Conservation (phyloP, 768 basidiomycete genomes). For the Termitomyces titanicus region DNA sequence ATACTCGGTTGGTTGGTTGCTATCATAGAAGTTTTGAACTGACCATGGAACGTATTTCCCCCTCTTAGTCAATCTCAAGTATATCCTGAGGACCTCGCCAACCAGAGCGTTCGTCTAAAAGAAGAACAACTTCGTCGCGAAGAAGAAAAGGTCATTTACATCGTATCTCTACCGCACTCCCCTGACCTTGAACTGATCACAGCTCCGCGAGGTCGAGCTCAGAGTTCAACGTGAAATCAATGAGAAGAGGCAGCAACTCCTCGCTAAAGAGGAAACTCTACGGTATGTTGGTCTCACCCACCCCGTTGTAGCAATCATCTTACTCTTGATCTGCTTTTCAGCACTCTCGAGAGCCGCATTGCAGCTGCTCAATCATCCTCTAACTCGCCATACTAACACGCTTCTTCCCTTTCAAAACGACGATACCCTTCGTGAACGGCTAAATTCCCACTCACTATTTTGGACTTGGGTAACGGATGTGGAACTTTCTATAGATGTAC, state of each 20-base stretch:
- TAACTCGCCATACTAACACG: constrained; percentile 8
- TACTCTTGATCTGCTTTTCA: constrained; percentile 15
- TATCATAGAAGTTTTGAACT: background rate
- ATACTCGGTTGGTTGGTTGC: constrained; percentile 40
- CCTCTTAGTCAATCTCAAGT: constrained; percentile 60
- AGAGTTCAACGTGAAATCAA: constrained; percentile 86
- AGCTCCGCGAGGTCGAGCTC: constrained; percentile 84
- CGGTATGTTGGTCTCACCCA: constrained; percentile 36
- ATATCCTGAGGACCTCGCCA: constrained; percentile 82
- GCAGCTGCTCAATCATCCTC: constrained; percentile 42
- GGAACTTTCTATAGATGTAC: constrained; percentile 9
- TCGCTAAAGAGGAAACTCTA: constrained; percentile 83
- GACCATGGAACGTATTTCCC: background rate
- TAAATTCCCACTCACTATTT: constrained; percentile 6
- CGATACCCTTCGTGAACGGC: constrained; percentile 6
- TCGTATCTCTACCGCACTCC: background rate
- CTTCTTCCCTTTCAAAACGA: background rate
- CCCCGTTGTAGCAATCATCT: background rate
- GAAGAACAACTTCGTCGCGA: constrained; percentile 88
- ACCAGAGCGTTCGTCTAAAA: constrained; percentile 82
- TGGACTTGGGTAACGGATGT: constrained; percentile 13
- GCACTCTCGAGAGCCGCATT: constrained; percentile 59
- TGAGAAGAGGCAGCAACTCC: constrained; percentile 80
- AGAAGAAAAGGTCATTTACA: constrained; percentile 66
- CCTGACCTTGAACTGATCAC: constrained; percentile 5